These are phyloP conservation scores for Eragrostis curvula DNA, from an alignment of 176 grass and related monocot species.

Conservation along the genomic window DNA sequence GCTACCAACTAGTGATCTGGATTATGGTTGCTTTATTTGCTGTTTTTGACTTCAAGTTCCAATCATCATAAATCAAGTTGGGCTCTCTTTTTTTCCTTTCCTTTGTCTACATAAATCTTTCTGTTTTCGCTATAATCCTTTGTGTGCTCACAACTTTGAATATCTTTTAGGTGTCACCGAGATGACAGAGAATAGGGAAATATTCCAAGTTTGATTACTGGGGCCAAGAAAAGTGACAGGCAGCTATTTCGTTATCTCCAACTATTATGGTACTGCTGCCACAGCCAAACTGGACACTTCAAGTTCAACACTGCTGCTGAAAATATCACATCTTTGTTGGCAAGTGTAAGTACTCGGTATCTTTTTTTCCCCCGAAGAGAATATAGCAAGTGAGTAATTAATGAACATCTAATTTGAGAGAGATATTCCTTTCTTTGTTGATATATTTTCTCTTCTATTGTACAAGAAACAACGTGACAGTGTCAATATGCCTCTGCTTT, in stretches of 20 bases:
- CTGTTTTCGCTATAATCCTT: not conserved
- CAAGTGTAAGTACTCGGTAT: not conserved
- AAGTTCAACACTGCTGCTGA: not conserved
- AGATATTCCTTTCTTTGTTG: not conserved
- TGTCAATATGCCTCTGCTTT: conserved; percentile 13
- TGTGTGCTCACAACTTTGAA: not conserved
- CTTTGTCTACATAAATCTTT: not conserved
- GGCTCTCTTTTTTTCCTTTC: not conserved
- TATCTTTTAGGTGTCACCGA: not conserved
- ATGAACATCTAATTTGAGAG: not conserved
- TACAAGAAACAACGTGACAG: conserved; percentile 28
- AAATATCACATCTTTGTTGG: not conserved
- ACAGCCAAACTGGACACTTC: not conserved
- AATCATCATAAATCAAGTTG: not conserved
- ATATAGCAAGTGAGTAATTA: not conserved
- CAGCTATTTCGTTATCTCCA: conserved; percentile 5
- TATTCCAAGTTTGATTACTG: not conserved
- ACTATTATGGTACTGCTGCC: conserved; percentile 6
- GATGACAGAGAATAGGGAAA: conserved; percentile 21
- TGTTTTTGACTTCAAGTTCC: not conserved
- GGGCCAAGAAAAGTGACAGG: not conserved
- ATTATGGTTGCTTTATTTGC: conserved; percentile 19
- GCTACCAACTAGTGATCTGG: not conserved
- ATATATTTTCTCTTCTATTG: conserved; percentile 30
- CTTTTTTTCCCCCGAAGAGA: not conserved